Conservation (phyloP, 1,139 yeast genomes). For the Geotrichum bryndzae region DNA sequence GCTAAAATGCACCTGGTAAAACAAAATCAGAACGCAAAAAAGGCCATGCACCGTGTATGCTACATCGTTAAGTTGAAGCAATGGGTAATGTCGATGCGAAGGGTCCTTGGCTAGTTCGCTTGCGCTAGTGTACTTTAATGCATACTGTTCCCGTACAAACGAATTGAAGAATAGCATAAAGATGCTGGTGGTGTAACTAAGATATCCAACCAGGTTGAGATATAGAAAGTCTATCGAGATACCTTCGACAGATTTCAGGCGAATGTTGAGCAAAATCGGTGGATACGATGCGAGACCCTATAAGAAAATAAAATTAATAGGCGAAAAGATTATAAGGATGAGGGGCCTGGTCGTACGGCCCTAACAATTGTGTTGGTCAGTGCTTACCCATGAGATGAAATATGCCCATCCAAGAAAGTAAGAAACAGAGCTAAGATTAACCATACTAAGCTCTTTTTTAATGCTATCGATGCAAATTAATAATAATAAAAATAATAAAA, state of each 20-base stretch:
- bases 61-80: conserved; percentile 43
- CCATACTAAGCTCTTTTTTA: conserved; percentile 1
- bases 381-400: conserved; percentile 30
- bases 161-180: conserved; percentile 36
- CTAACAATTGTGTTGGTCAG: neutral
- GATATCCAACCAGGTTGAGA: conserved; percentile 42
- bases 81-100: conserved; percentile 32
- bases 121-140: conserved; percentile 28
- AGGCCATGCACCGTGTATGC: conserved; percentile 43
- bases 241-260: conserved; percentile 41
- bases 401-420: conserved; percentile 31
- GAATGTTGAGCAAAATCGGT: conserved; percentile 37
- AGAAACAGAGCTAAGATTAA: conserved; percentile 20
- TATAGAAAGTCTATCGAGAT: conserved; percentile 41
- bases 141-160: conserved; percentile 39
- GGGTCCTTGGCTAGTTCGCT: conserved; percentile 14
- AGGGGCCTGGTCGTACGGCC: neutral
- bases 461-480: neutral
- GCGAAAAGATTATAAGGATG: neutral
- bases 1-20: conserved; percentile 38
- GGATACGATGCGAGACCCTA: conserved; percentile 46
- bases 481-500: neutral
- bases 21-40: conserved; percentile 32
- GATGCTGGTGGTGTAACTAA: conserved; percentile 40
- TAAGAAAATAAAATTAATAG: conserved; percentile 1